Conservation (phyloP, 1,284 basidiomycete genomes). For the Inonotus obliquus region DNA sequence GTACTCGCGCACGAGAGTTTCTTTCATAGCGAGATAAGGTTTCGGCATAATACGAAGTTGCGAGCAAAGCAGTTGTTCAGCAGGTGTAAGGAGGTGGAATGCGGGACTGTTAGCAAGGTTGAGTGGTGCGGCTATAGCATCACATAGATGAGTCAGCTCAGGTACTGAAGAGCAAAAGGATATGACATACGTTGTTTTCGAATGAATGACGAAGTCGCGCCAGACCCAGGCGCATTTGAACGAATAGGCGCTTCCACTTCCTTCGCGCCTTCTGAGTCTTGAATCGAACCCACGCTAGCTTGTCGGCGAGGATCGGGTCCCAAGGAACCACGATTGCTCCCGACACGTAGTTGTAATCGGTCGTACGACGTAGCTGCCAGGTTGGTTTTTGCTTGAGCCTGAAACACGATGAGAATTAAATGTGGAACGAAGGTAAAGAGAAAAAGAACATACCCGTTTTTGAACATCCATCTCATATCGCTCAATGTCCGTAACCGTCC, state of each 20-base stretch:
- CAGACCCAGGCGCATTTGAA: conserved; percentile 36
- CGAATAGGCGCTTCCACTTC: conserved; percentile 42
- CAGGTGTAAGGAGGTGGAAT: conserved; percentile 80
- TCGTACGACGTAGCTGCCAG: conserved; percentile 51
- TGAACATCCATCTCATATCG: conserved; percentile 76
- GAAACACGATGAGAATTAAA: conserved; percentile 11
- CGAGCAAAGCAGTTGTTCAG: conserved; percentile 87
- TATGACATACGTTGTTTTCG: not conserved
- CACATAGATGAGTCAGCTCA: conserved; percentile 1
- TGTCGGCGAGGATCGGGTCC: conserved; percentile 49
- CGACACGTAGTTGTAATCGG: conserved; percentile 41
- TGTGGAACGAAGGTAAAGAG: not conserved
- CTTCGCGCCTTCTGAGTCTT: conserved; percentile 46
- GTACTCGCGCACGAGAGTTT: conserved; percentile 87
- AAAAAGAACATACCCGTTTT: conserved; percentile 55
- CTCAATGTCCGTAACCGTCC: conserved; percentile 81
- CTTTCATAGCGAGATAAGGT: conserved; percentile 90
- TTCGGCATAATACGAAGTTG: conserved; percentile 85
- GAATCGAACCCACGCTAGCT: conserved; percentile 32
- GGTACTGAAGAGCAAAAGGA: not conserved
- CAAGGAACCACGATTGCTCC: conserved; percentile 48
- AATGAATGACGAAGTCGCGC: conserved; percentile 42
- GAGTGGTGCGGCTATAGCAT: conserved; percentile 58
- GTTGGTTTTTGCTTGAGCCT: conserved; percentile 57
- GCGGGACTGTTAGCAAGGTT: conserved; percentile 85